phyloP scores from a whole-genome alignment of 1,284 basidiomycete genomes.

The Moesziomyces sp. region DNA sequence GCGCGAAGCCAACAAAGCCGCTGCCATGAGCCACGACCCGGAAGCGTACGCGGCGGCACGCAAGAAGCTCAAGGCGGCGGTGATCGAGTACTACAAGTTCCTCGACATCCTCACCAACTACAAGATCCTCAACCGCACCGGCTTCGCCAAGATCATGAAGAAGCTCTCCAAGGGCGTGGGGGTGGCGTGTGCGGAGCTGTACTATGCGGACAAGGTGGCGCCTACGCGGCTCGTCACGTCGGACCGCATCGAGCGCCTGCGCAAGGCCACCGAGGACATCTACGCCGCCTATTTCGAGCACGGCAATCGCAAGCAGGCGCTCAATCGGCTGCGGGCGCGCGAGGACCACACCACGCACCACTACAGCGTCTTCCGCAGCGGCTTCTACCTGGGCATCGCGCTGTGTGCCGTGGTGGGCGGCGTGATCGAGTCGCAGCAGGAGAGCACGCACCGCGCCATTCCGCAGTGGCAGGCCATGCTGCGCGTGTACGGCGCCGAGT shows the following conservation, averaged over 20 bases:
- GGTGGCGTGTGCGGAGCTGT: conserved; percentile 74
- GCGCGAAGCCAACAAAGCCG: conserved; percentile 51
- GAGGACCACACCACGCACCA: conserved; percentile 75
- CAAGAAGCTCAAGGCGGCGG: conserved; percentile 82
- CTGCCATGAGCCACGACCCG: conserved; percentile 73
- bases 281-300: conserved; percentile 71
- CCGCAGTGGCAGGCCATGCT: conserved; percentile 80
- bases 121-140: conserved; percentile 79
- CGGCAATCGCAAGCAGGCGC: conserved; percentile 84
- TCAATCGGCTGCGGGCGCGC: conserved; percentile 74
- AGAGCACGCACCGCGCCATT: conserved; percentile 73
- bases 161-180: conserved; percentile 90
- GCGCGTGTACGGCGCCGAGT: conserved; percentile 81
- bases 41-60: conserved; percentile 85
- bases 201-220: conserved; percentile 80
- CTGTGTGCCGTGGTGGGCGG: conserved; percentile 81
- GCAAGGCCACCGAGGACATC: conserved; percentile 72
- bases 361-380: conserved; percentile 73
- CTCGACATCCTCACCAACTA: conserved; percentile 82
- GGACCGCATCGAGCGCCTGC: conserved; percentile 75
- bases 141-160: conserved; percentile 86
- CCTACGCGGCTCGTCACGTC: conserved; percentile 71
- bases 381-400: conserved; percentile 80
- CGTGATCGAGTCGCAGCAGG: conserved; percentile 75
- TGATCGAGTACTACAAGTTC: conserved; percentile 84